These are phyloP conservation scores for Maudiozyma turicensis DNA, from an alignment of 805 yeast genomes.

Conservation along the genomic window DNA sequence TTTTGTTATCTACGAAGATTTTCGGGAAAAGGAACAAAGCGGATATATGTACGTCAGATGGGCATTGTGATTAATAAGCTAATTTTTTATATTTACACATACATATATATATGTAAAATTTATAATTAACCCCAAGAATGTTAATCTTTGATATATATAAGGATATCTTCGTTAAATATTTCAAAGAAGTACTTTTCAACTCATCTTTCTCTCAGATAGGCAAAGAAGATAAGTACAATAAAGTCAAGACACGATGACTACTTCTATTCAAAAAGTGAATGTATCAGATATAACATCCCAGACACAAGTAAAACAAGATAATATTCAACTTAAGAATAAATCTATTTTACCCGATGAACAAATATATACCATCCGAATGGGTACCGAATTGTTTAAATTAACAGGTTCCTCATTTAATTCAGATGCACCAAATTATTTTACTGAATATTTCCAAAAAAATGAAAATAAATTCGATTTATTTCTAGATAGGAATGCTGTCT, in stretches of 20 bases:
- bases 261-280: not conserved
- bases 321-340: not conserved
- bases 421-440: conserved; percentile 82
- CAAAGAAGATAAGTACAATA: not conserved
- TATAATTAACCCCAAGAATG: too few relatives aligned
- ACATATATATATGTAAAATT: too few relatives aligned
- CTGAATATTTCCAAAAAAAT: conserved; percentile 45
- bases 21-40: too few relatives aligned
- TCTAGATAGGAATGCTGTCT: conserved; percentile 64
- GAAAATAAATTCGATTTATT: conserved; percentile 29
- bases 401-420: conserved; percentile 77
- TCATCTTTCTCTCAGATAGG: too few relatives aligned
- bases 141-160: too few relatives aligned
- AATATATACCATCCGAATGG: conserved; percentile 60
- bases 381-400: conserved; percentile 40
- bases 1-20: too few relatives aligned
- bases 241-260: not conserved
- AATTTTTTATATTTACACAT: too few relatives aligned
- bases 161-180: too few relatives aligned
- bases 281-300: not conserved
- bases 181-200: not conserved
- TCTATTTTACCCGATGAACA: conserved; percentile 50
- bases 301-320: not conserved
- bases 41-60: too few relatives aligned
- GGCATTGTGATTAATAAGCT: too few relatives aligned